phyloP scores from a whole-genome alignment of 352 stramenopile genomes.

The Globisporangium abappressorium region DNA sequence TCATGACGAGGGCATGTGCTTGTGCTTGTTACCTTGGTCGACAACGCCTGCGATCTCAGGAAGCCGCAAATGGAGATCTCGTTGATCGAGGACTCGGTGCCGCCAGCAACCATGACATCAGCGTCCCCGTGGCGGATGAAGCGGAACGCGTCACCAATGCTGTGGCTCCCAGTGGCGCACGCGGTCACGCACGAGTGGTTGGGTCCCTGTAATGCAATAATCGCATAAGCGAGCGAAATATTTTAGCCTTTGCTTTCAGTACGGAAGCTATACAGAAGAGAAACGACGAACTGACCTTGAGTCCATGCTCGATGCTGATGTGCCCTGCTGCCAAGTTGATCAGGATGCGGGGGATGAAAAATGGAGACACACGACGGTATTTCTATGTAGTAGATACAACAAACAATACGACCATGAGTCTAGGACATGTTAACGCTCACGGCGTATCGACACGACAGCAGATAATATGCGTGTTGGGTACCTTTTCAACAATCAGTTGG shows the following conservation, averaged over 20 bases:
- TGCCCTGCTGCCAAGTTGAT: constrained; percentile 92
- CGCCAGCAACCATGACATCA: constrained; percentile 96
- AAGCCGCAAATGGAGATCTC: constrained; percentile 94
- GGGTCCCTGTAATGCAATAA: constrained; percentile 64
- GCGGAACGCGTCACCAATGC: constrained; percentile 94
- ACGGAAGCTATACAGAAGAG: background rate
- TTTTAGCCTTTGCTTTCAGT: background rate
- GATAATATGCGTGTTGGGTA: constrained; percentile 14
- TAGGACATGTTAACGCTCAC: background rate
- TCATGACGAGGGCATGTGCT: too few species aligned
- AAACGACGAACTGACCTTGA: constrained; percentile 51
- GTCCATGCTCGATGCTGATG: constrained; percentile 88
- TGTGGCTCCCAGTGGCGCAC: constrained; percentile 96
- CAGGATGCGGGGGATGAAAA: constrained; percentile 93
- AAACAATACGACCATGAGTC: background rate
- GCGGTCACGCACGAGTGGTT: constrained; percentile 97
- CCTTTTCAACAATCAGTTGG: constrained; percentile 58
- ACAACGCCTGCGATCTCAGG: constrained; percentile 93
- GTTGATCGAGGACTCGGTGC: constrained; percentile 94
- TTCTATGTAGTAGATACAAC: constrained; percentile 35
- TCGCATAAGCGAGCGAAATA: background rate
- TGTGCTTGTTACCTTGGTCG: constrained; percentile 61
- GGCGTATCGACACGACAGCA: too few species aligned
- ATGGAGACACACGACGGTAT: constrained; percentile 89
- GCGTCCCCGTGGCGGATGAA: constrained; percentile 86